Base-by-base conservation (phyloP, 2,329 filamentous ascomycete genomes). In the Didymella pomorum region DNA sequence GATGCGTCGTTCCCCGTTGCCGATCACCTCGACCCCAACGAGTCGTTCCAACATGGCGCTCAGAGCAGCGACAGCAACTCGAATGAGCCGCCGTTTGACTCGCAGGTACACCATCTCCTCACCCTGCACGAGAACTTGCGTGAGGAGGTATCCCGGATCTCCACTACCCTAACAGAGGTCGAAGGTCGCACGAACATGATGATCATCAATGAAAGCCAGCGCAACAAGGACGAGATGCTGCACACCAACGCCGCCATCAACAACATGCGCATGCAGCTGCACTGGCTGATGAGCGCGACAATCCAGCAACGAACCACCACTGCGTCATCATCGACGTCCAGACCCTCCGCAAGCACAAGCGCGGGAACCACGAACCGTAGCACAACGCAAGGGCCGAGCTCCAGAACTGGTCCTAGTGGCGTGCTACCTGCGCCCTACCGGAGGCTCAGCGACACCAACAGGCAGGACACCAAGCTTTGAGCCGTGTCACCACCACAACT, bases 161-260 rank as follows among this genome's bases (percentile, higher is more conserved):
- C 81, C 14, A 79, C 81, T 50, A 82, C 83, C 2, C 77, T 88
- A 10, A 81, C 81, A 3, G 85, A 87, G 55, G 79, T 87, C 41
- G 86, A 89, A 61, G 85, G 83, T 45, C 82, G 85, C 33, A 82
- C 84, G 35, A 86, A 80, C 71, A 86, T 88, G 84, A 82, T 85
- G 58, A 82, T 86, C 39, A 81, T 88, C 76, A 88, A 87, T 65
- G 86, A 88, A 70, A 86, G 82, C 45, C 79, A 87, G 29, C 83
- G 86, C 3, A 80, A 84, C 48, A 85, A 86, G 59, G 86, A 88
- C 64, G 86, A 88, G 58, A 83, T 88, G 76, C 80, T 85, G 11
- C 86, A 87, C 66, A 82, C 84, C 8, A 86, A 84, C 59, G 85
- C 85, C 3, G 85, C 84, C 37, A 80, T 88, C 43, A 84, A 82